These are phyloP conservation scores for Neurospora sp. DNA, from an alignment of 2,329 filamentous ascomycete species.

Conservation along the genomic window DNA sequence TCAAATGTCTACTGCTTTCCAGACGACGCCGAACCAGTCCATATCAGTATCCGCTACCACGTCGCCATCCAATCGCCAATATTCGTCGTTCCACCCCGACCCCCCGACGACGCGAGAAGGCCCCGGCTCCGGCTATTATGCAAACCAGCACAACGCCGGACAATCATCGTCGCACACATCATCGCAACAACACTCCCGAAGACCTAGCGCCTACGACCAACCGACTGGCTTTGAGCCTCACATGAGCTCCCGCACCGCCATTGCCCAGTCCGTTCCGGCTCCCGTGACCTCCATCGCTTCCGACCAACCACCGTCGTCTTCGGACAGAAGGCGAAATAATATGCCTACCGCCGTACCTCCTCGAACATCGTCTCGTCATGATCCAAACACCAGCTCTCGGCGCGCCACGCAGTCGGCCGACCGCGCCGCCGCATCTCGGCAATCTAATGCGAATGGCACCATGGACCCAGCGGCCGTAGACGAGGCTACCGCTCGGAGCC, in stretches of 20 bases:
- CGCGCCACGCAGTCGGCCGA: slow-evolving; percentile 36
- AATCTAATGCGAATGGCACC: slow-evolving; percentile 25
- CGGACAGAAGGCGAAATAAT: slow-evolving; percentile 43
- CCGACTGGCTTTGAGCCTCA: slow-evolving; percentile 27
- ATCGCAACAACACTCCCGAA: slow-evolving; percentile 44
- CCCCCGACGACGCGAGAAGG: slow-evolving; percentile 41
- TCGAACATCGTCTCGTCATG: slow-evolving; percentile 65
- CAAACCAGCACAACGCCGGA: slow-evolving; percentile 34
- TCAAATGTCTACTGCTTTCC: slow-evolving; percentile 54
- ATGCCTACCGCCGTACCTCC: slow-evolving; percentile 68
- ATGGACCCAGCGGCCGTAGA: slow-evolving; percentile 20
- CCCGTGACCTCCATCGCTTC: slow-evolving; percentile 29
- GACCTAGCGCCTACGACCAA: slow-evolving; percentile 39
- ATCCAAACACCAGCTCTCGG: slow-evolving; percentile 29
- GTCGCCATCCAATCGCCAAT: slow-evolving; percentile 40
- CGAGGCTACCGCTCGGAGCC: slow-evolving; percentile 29
- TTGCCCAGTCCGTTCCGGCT: slow-evolving; percentile 32
- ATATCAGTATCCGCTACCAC: slow-evolving; percentile 34
- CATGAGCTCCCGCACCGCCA: slow-evolving; percentile 38
- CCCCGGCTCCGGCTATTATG: slow-evolving; percentile 42
- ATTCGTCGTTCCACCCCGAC: slow-evolving; percentile 41
- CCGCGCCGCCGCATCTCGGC: slow-evolving; percentile 32
- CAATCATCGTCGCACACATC: slow-evolving; percentile 35
- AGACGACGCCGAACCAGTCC: slow-evolving; percentile 47
- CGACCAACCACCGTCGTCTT: slow-evolving; percentile 32